These are phyloP conservation scores for Conoideocrella luteorostrata DNA, from an alignment of 2,329 filamentous ascomycete genomes.

Conservation along the genomic window DNA sequence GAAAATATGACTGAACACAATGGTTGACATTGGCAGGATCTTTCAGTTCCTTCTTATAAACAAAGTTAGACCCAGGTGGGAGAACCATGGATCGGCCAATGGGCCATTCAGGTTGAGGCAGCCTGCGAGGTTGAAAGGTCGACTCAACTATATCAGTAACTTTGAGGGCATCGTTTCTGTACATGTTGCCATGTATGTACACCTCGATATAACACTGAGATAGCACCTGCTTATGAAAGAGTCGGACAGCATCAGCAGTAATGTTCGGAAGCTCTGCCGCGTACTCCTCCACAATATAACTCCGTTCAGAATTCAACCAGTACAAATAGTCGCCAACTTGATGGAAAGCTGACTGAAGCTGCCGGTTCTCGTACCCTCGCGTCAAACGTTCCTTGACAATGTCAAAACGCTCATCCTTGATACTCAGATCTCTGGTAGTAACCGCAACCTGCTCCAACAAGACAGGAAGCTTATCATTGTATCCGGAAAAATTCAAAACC, in stretches of 20 bases:
- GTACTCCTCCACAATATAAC: constrained; percentile 74
- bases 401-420: constrained; percentile 81
- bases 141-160: constrained; percentile 78
- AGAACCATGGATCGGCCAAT: constrained; percentile 71
- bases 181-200: constrained; percentile 84
- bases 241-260: constrained; percentile 65
- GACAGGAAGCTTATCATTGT: constrained; percentile 93
- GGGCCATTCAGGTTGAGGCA: constrained; percentile 75
- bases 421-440: constrained; percentile 76
- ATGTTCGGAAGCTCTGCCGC: constrained; percentile 69
- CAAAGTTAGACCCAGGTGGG: constrained; percentile 72
- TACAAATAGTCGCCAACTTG: constrained; percentile 79
- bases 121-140: constrained; percentile 63
- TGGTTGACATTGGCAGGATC: constrained; percentile 88
- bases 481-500: constrained; percentile 74
- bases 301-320: constrained; percentile 71
- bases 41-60: constrained; percentile 73
- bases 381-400: constrained; percentile 82
- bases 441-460: constrained; percentile 82
- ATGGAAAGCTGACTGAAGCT: constrained; percentile 80
- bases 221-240: constrained; percentile 75
- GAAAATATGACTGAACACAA: constrained; percentile 73
- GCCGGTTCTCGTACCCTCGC: constrained; percentile 77
- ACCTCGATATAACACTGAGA: constrained; percentile 82
- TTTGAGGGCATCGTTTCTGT: constrained; percentile 85